phyloP scores from a whole-genome alignment of 2,329 filamentous ascomycete species.

The Venturia aucupariae region DNA sequence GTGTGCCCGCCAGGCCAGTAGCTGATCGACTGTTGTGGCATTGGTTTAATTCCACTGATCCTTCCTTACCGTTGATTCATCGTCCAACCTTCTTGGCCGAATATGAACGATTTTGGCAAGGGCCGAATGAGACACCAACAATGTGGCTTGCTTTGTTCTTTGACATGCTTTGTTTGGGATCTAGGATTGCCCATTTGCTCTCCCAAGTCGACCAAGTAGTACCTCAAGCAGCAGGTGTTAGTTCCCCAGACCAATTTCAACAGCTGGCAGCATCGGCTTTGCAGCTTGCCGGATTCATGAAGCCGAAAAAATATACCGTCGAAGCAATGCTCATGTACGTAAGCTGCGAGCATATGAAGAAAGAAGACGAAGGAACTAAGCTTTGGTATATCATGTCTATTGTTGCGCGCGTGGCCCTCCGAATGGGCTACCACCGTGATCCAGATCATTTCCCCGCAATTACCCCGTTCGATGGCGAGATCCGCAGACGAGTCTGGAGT shows the following conservation, averaged over 20 bases:
- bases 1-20: conserved; percentile 4
- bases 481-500: conserved; percentile 37
- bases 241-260: conserved; percentile 8
- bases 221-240: neutral
- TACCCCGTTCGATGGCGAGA: conserved; percentile 28
- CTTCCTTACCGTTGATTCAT: conserved; percentile 13
- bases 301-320: conserved; percentile 8
- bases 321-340: conserved; percentile 15
- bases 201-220: neutral
- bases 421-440: conserved; percentile 34
- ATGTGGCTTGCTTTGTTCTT: conserved; percentile 16
- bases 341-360: conserved; percentile 18
- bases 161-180: conserved; percentile 13
- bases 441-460: conserved; percentile 28
- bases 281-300: conserved; percentile 9
- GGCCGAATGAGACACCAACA: conserved; percentile 3
- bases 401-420: conserved; percentile 32
- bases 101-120: conserved; percentile 13
- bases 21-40: conserved; percentile 10
- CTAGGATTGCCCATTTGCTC: neutral
- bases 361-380: conserved; percentile 23
- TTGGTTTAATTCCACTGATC: conserved; percentile 15
- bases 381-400: conserved; percentile 35
- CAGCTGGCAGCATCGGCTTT: conserved; percentile 12
- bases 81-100: conserved; percentile 13